Base-by-base conservation (phyloP, 257 asterid species). In the Salvia rosmarinus region DNA sequence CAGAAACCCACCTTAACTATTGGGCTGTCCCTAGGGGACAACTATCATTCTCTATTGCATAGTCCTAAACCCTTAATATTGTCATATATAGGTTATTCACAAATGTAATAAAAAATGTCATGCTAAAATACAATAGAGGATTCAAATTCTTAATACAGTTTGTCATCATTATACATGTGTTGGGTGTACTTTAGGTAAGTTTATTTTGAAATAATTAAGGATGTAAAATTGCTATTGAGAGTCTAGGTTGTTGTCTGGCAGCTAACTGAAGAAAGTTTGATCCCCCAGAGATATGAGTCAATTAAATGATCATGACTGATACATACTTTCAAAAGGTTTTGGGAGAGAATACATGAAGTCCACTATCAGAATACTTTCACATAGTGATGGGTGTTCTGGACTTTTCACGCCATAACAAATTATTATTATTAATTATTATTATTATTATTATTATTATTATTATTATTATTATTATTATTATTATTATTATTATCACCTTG, bases 231-330 rank as follows among this genome's bases (percentile, higher is more conserved):
- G 30, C 1, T 11, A 63, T 40, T 21, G 68, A 20, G 12, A 63
- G 14, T 46, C 43, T 40, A 4, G 57, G 50, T 37, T 14, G 67
- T 67, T 63, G 70, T 79, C 40, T 46, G 50, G 66, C 52, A 10
- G 56, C 67, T 54, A 39, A 67, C 6, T 13, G 66, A 66, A 13
- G 2, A n/a, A 32, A 72, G 4, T 46, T 68, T 46, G 54, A 23
- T 12, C 20, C 13, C 34, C 55, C 20, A 25, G 13, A 25, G 12
- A 17, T 50, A 64, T 50, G 43, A 49, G 58, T n/a, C 17, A 8
- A 47, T 0, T n/a, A 47, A 58, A 9, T 34, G 13, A 49, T 39
- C n/a, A 5, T 47, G 64, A 17, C 14, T n/a, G 43, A 44, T 43
- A n/a, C 37, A 11, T 28, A 49, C 20, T 30, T 28, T n/a, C 19